Evolutionary conservation across 257 asterid genomes (phyloP).

Genomic region (Lycium ferocissimum): DNA sequence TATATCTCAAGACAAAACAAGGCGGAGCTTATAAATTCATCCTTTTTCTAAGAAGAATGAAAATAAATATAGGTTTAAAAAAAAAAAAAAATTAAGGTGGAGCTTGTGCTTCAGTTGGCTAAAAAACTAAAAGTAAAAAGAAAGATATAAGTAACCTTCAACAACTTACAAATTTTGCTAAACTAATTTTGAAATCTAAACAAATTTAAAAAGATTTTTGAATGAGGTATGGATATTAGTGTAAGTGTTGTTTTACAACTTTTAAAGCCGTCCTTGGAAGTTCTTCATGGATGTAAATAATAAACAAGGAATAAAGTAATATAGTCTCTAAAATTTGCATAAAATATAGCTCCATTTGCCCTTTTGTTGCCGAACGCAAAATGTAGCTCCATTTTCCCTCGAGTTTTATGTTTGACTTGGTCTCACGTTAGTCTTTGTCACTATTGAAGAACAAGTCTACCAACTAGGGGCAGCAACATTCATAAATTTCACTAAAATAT

Average conservation of each 20-base stretch:
- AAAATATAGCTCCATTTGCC: too few species aligned
- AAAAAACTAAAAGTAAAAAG: too few species aligned
- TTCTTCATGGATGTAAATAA: neutral
- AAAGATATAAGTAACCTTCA: neutral
- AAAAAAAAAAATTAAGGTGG: too few species aligned
- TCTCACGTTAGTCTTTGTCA: neutral
- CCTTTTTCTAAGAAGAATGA: neutral
- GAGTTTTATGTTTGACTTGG: neutral
- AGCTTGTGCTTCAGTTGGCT: too few species aligned
- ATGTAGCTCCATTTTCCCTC: conserved; percentile 19
- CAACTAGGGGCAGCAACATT: neutral
- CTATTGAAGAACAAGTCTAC: neutral
- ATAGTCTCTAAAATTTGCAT: too few species aligned
- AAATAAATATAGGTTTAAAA: too few species aligned
- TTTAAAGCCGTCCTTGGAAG: conserved; percentile 27
- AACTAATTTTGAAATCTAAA: neutral
- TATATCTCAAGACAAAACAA: neutral
- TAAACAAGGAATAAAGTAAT: neutral
- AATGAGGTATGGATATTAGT: neutral
- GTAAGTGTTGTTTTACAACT: neutral
- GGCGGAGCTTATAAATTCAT: neutral
- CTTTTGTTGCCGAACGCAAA: neutral
- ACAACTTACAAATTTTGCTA: neutral
- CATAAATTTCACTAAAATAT: neutral
- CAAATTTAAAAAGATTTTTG: neutral